Evolutionary conservation across 2,329 filamentous ascomycete species (phyloP).

Genomic region (Samsoniella hepiali): DNA sequence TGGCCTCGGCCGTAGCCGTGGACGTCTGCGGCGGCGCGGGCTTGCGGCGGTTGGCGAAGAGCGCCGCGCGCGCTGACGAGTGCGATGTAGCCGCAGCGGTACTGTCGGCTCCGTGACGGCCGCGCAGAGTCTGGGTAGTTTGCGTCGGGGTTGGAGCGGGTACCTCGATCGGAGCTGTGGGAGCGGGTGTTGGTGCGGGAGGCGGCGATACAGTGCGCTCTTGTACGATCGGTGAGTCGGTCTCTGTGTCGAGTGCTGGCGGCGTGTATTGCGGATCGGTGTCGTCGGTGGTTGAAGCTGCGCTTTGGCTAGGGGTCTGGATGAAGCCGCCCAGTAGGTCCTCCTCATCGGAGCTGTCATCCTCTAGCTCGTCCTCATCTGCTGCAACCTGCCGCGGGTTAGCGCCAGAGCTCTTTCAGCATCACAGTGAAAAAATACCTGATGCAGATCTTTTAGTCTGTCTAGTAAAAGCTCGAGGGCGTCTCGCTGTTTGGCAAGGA

Average conservation of each 20-base stretch:
- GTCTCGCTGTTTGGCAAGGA: slow-evolving; percentile 60
- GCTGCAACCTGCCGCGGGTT: slow-evolving; percentile 31
- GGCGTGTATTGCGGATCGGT: slow-evolving; percentile 48
- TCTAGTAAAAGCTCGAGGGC: slow-evolving; percentile 63
- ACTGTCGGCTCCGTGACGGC: slow-evolving; percentile 27
- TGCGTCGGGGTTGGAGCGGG: slow-evolving; percentile 28
- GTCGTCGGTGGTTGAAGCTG: slow-evolving; percentile 40
- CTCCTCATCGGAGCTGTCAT: slow-evolving; percentile 51
- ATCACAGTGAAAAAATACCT: slow-evolving; percentile 40
- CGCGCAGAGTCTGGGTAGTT: slow-evolving; percentile 35
- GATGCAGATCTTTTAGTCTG: slow-evolving; percentile 64
- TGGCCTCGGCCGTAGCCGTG: slow-evolving; percentile 61
- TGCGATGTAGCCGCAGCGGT: slow-evolving; percentile 27
- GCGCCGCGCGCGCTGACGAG: slow-evolving; percentile 40
- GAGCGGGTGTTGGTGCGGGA: slow-evolving; percentile 21
- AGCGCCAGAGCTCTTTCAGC: slow-evolving; percentile 19
- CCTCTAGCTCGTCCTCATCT: slow-evolving; percentile 36
- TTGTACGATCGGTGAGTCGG: slow-evolving; percentile 18
- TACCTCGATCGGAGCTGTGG: slow-evolving; percentile 13
- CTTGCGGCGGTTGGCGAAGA: slow-evolving; percentile 42
- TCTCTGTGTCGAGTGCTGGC: slow-evolving; percentile 42
- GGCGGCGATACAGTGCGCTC: slow-evolving; percentile 37
- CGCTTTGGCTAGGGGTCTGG: slow-evolving; percentile 52
- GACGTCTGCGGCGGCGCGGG: slow-evolving; percentile 37
- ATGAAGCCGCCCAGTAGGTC: slow-evolving; percentile 55